These are phyloP conservation scores for Pilatotrama ljubarskyi DNA, from an alignment of 768 basidiomycete genomes.

Conservation along the genomic window DNA sequence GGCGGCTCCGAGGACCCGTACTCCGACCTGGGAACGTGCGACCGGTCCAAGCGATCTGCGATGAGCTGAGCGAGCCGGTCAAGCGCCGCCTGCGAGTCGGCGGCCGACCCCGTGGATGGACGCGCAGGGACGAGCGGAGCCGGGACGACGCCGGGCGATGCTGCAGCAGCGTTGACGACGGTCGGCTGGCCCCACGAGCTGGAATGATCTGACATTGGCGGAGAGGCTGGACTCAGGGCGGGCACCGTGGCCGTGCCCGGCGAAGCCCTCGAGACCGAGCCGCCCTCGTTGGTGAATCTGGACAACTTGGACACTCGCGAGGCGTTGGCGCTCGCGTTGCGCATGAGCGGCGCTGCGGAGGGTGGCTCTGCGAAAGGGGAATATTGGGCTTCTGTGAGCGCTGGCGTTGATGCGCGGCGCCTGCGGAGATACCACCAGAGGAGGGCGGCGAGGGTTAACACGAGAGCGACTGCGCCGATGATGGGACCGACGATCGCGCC, in stretches of 20 bases:
- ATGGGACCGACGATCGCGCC: slow-evolving; percentile 24
- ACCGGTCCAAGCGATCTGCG: slow-evolving; percentile 7
- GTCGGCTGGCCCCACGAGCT: too few species aligned
- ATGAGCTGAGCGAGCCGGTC: slow-evolving; percentile 18
- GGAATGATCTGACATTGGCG: too few species aligned
- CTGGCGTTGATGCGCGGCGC: background rate
- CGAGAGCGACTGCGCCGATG: slow-evolving; percentile 16
- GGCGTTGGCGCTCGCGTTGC: background rate
- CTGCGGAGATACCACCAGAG: background rate
- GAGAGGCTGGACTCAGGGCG: background rate
- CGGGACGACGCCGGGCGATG: too few species aligned
- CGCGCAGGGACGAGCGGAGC: too few species aligned
- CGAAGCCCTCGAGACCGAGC: background rate
- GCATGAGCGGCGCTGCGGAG: background rate
- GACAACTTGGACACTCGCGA: background rate
- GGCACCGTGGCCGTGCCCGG: background rate
- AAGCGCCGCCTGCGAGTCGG: background rate
- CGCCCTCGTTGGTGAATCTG: background rate
- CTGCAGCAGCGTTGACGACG: too few species aligned
- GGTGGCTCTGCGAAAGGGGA: background rate
- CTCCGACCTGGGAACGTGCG: background rate
- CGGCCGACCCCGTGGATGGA: too few species aligned
- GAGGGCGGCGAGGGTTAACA: slow-evolving; percentile 1
- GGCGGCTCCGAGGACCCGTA: slow-evolving; percentile 8
- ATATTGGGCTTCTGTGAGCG: background rate